These are phyloP conservation scores for Aspergillus niger DNA, from an alignment of 2,329 filamentous ascomycete species.

Conservation along the genomic window DNA sequence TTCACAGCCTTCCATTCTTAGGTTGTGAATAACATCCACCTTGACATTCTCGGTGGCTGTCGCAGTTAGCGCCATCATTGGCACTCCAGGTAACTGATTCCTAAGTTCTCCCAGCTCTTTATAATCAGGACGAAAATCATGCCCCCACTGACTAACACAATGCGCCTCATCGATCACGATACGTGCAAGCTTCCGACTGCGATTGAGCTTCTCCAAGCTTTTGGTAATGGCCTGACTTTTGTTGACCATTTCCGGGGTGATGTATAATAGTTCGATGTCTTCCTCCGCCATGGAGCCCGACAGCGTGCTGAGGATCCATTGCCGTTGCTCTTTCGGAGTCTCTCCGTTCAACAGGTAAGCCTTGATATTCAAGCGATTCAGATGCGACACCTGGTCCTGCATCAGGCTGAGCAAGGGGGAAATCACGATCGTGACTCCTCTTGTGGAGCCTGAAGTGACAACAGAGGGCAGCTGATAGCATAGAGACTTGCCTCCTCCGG, in stretches of 20 bases:
- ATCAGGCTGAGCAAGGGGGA: slow-evolving; percentile 93
- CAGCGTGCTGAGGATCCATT: slow-evolving; percentile 66
- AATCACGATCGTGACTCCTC: slow-evolving; percentile 88
- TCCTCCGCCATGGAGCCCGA: slow-evolving; percentile 67
- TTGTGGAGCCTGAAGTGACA: slow-evolving; percentile 74
- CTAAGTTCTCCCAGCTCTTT: slow-evolving; percentile 79
- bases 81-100: slow-evolving; percentile 71
- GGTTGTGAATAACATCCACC: slow-evolving; percentile 84
- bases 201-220: slow-evolving; percentile 68
- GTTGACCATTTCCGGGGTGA: slow-evolving; percentile 95
- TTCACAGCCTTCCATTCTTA: slow-evolving; percentile 77
- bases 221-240: slow-evolving; percentile 72
- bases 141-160: slow-evolving; percentile 98
- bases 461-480: slow-evolving; percentile 95
- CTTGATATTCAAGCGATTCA: slow-evolving; percentile 72
- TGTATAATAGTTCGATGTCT: slow-evolving; percentile 82
- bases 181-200: slow-evolving; percentile 72
- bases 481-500: slow-evolving; percentile 92
- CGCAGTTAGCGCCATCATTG: slow-evolving; percentile 91
- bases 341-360: slow-evolving; percentile 83
- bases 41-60: slow-evolving; percentile 94
- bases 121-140: slow-evolving; percentile 96
- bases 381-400: slow-evolving; percentile 91
- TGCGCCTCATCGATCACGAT: slow-evolving; percentile 99
- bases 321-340: slow-evolving; percentile 63